These are phyloP conservation scores for Alternaria panax DNA, from an alignment of 2,329 filamentous ascomycete species.

Conservation along the genomic window DNA sequence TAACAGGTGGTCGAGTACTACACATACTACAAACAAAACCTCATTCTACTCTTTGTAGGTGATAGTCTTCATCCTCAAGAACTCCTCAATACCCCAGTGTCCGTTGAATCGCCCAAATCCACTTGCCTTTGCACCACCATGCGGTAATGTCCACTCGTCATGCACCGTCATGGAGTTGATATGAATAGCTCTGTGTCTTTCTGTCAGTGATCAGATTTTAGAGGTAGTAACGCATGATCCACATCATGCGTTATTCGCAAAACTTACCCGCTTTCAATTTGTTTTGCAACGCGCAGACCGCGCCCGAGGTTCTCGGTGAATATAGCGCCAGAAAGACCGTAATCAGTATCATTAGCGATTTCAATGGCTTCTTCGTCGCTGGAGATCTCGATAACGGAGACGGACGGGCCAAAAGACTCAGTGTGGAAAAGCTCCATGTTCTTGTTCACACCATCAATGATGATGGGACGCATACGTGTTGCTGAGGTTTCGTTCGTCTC, in stretches of 20 bases:
- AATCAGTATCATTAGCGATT: conserved; percentile 82
- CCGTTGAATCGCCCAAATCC: conserved; percentile 59
- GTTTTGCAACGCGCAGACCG: conserved; percentile 54
- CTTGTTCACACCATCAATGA: conserved; percentile 71
- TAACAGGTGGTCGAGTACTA: no score
- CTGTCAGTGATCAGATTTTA: background rate
- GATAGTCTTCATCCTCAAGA: conserved; percentile 53
- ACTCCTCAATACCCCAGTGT: conserved; percentile 57
- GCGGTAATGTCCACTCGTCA: conserved; percentile 57
- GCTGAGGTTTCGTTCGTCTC: conserved; percentile 52
- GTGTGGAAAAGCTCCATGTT: conserved; percentile 78
- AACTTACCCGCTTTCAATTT: conserved; percentile 64
- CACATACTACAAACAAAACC: background rate
- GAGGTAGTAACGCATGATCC: background rate
- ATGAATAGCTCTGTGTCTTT: conserved; percentile 52
- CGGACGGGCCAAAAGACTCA: conserved; percentile 80
- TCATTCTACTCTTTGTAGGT: conserved; percentile 46
- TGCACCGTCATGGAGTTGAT: conserved; percentile 62
- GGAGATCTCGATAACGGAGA: conserved; percentile 71
- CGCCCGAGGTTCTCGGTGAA: conserved; percentile 72
- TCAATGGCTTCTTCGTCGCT: conserved; percentile 74
- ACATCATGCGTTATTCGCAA: background rate
- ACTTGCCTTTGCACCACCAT: conserved; percentile 59
- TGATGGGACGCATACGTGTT: conserved; percentile 66
- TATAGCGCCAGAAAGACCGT: conserved; percentile 74